These are phyloP conservation scores for Flaveria linearis DNA, from an alignment of 129 eudicot genomes.

Conservation along the genomic window DNA sequence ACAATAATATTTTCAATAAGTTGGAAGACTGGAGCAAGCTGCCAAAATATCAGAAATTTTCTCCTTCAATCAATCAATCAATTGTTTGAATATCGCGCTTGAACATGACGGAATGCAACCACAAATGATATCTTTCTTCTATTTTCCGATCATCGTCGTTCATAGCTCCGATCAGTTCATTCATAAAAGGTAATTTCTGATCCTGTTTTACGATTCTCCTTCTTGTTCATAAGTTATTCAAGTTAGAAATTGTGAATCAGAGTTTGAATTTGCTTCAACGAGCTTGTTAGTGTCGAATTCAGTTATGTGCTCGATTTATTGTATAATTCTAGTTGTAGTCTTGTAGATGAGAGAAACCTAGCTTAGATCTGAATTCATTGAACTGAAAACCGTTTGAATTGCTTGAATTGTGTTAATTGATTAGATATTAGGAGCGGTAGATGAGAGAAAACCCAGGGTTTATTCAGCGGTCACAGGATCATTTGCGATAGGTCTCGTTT, in stretches of 20 bases:
- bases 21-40: background rate
- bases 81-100: background rate
- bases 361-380: constrained; percentile 1
- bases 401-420: background rate
- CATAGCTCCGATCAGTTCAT: constrained; percentile 9
- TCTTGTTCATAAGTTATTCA: background rate
- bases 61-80: background rate
- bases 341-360: background rate
- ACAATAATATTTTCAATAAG: background rate
- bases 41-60: background rate
- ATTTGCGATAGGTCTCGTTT: background rate
- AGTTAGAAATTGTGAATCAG: constrained; percentile 13
- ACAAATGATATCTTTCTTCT: constrained; percentile 3
- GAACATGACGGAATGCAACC: constrained; percentile 8
- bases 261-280: constrained; percentile 23
- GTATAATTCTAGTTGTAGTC: background rate
- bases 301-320: background rate
- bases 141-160: constrained; percentile 19
- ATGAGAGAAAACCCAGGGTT: constrained; percentile 1
- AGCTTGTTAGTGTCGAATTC: constrained; percentile 1
- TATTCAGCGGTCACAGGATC: background rate
- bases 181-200: constrained; percentile 17
- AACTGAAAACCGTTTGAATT: constrained; percentile 4
- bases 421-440: background rate
- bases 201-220: background rate